Conservation (phyloP, 257 asterid genomes). For the Ilex asprella region DNA sequence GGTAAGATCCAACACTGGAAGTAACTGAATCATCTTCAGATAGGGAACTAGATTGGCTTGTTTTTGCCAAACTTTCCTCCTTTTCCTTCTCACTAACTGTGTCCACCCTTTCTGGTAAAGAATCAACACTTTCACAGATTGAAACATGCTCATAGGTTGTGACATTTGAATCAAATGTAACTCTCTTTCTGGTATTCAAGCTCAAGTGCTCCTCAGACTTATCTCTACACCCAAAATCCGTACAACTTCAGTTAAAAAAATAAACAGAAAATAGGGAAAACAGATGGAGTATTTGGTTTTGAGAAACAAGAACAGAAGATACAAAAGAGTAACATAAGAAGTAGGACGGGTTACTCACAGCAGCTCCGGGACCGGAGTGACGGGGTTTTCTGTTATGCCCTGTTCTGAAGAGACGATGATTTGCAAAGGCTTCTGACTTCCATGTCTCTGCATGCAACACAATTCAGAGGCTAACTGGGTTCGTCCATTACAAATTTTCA, state of each 20-base stretch:
- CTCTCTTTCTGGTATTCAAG: conserved; percentile 56
- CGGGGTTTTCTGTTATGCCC: conserved; percentile 29
- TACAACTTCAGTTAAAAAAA: not conserved
- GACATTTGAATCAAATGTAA: conserved; percentile 73
- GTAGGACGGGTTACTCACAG: conserved; percentile 36
- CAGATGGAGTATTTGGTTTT: not conserved
- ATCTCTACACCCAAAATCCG: conserved; percentile 33
- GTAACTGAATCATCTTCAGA: conserved; percentile 52
- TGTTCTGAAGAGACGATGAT: conserved; percentile 29
- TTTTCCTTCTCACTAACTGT: conserved; percentile 21
- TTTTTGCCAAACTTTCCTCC: conserved; percentile 18
- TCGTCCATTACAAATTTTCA: no score
- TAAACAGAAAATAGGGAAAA: not conserved
- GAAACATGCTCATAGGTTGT: conserved; percentile 62
- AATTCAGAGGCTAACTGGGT: not conserved
- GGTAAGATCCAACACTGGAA: conserved; percentile 67
- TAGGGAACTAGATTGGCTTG: conserved; percentile 25
- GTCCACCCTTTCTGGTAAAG: conserved; percentile 32
- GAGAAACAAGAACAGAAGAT: not conserved
- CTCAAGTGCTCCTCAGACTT: conserved; percentile 44
- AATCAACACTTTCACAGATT: conserved; percentile 47
- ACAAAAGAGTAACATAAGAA: conserved; percentile 1
- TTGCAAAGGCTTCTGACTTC: conserved; percentile 34
- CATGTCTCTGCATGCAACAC: conserved; percentile 52
- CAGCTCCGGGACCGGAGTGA: conserved; percentile 31